Conservation (phyloP, 2,329 filamentous ascomycete genomes). For the Fragosphaeria purpurea region DNA sequence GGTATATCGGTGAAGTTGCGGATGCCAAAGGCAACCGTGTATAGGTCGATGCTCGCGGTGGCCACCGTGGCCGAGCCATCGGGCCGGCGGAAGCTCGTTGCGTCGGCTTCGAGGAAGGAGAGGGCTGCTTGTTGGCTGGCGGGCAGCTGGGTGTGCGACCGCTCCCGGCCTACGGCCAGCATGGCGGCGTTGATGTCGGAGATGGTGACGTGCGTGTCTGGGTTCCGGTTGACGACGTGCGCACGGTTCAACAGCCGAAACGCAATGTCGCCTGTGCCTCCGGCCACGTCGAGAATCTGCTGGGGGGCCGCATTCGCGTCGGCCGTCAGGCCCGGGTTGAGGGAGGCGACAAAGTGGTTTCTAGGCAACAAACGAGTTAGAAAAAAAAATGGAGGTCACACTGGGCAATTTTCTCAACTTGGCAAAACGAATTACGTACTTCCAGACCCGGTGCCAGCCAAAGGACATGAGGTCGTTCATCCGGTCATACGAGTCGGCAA, state of each 20-base stretch:
- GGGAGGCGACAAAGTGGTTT: slow-evolving; percentile 84
- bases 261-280: slow-evolving; percentile 94
- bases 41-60: slow-evolving; percentile 72
- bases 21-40: slow-evolving; percentile 96
- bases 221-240: slow-evolving; percentile 68
- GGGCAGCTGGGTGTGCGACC: slow-evolving; percentile 51
- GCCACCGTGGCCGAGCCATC: slow-evolving; percentile 43
- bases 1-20: slow-evolving; percentile 93
- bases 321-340: slow-evolving; percentile 65
- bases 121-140: slow-evolving; percentile 47
- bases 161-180: slow-evolving; percentile 78
- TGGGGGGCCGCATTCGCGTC: slow-evolving; percentile 37
- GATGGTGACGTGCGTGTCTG: slow-evolving; percentile 74
- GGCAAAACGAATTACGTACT: slow-evolving; percentile 31
- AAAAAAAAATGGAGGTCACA: background rate
- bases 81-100: slow-evolving; percentile 51
- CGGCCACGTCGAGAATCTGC: slow-evolving; percentile 89
- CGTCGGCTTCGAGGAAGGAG: slow-evolving; percentile 81
- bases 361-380: slow-evolving; percentile 21
- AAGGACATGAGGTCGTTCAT: slow-evolving; percentile 99
- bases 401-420: no score
- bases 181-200: slow-evolving; percentile 95
- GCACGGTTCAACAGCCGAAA: slow-evolving; percentile 91
- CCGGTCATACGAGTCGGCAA: slow-evolving; percentile 86
- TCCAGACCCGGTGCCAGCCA: slow-evolving; percentile 94